These are phyloP conservation scores for Pleurotus djamor DNA, from an alignment of 768 basidiomycete genomes.

Conservation along the genomic window DNA sequence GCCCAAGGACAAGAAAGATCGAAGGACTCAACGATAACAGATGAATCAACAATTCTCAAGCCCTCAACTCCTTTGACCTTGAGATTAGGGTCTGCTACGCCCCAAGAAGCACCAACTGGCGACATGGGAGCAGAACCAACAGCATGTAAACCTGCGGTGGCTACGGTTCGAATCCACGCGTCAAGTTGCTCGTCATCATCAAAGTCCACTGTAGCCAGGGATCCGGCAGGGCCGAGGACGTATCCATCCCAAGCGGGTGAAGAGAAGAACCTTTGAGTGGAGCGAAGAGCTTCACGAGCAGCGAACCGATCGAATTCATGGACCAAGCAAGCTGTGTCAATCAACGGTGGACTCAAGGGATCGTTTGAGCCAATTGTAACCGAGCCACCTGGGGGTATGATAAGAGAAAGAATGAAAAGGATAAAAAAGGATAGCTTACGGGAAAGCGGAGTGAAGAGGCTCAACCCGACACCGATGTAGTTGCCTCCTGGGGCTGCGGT, in stretches of 20 bases:
- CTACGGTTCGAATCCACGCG: slow-evolving; percentile 11
- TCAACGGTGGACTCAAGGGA: slow-evolving; percentile 43
- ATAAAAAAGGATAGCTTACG: slow-evolving; percentile 18
- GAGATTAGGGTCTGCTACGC: slow-evolving; percentile 29
- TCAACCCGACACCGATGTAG: slow-evolving; percentile 23
- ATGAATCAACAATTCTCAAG: slow-evolving; percentile 31
- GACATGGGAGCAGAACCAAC: slow-evolving; percentile 25
- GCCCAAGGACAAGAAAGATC: neutral
- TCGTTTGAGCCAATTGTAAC: slow-evolving; percentile 37
- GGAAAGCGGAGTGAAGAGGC: slow-evolving; percentile 29
- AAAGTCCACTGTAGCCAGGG: slow-evolving; percentile 2
- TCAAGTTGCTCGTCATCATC: slow-evolving; percentile 8
- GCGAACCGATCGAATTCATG: slow-evolving; percentile 26
- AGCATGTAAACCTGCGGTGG: slow-evolving; percentile 15
- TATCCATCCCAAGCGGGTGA: slow-evolving; percentile 17
- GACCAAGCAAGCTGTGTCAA: slow-evolving; percentile 46
- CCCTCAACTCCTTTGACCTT: slow-evolving; percentile 23
- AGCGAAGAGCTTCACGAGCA: slow-evolving; percentile 20
- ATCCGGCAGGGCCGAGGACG: slow-evolving; percentile 10
- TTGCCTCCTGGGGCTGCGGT: slow-evolving; percentile 21
- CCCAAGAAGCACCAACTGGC: slow-evolving; percentile 15
- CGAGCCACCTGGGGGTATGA: slow-evolving; percentile 27
- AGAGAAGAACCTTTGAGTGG: slow-evolving; percentile 17
- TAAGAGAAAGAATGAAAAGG: neutral
- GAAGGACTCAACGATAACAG: slow-evolving; percentile 17